Percentiles rank a stretch among this genome's conserved stretches.
Evolutionary conservation across 306 rosid genomes (phyloP).

Genomic region (Mimosa bimucronata): DNA sequence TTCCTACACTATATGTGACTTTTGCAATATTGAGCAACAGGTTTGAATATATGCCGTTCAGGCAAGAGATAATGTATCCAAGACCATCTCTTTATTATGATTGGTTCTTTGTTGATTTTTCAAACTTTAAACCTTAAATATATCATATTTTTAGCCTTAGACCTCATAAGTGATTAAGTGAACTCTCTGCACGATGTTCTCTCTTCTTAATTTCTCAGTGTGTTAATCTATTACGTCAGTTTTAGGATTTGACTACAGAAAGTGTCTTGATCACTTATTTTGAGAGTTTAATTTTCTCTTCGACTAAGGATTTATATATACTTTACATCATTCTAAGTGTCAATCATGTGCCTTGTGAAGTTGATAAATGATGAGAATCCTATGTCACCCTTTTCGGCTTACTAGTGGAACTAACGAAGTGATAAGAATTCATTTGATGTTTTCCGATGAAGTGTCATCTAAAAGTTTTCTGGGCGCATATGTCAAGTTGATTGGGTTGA

Average conservation of each 20-base stretch:
- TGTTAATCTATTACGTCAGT: background rate
- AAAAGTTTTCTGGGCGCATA: slow-evolving; percentile 2
- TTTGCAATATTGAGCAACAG: slow-evolving; percentile 33
- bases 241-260: background rate
- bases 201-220: background rate
- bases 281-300: background rate
- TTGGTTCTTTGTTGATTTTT: slow-evolving; percentile 33
- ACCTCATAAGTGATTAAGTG: background rate
- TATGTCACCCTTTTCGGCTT: background rate
- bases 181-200: background rate
- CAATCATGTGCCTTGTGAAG: background rate
- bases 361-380: background rate
- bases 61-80: slow-evolving; percentile 41
- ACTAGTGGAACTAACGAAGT: background rate
- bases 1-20: background rate
- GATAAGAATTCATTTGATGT: background rate
- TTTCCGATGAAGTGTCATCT: background rate
- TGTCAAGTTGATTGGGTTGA: slow-evolving; percentile 38
- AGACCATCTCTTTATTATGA: slow-evolving; percentile 31
- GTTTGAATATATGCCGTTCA: slow-evolving; percentile 28
- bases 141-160: slow-evolving; percentile 8
- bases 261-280: background rate
- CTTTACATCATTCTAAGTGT: background rate
- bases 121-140: slow-evolving; percentile 33
- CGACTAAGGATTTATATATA: background rate